Percentiles rank a stretch among this genome's conserved stretches.
These are phyloP conservation scores for Hemisphaericaspora lyxosophila DNA, from an alignment of 1,139 yeast species.

Conservation along the genomic window DNA sequence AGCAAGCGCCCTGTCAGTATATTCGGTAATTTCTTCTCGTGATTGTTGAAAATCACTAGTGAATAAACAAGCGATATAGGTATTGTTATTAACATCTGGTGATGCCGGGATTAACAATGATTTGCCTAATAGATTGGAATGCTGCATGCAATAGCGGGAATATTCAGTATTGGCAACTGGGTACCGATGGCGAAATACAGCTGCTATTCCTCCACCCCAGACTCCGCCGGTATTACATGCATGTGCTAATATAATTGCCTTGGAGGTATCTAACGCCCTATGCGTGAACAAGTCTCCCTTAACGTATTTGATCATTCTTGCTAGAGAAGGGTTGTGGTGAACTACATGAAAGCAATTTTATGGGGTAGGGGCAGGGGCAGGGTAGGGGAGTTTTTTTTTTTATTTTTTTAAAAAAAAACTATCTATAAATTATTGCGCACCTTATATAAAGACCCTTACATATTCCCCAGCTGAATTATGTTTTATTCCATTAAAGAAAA, in stretches of 20 bases:
- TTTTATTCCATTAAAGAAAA: constrained; percentile 35
- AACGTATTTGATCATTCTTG: constrained; percentile 42
- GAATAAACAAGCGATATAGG: constrained; percentile 57
- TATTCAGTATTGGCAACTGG: constrained; percentile 54
- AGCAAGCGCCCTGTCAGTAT: constrained; percentile 48
- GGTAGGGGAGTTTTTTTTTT: background rate
- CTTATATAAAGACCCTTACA: constrained; percentile 5
- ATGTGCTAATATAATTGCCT: constrained; percentile 51
- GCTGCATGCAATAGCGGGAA: constrained; percentile 44
- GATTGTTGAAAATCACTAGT: constrained; percentile 50
- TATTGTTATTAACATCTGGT: constrained; percentile 28
- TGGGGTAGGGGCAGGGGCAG: background rate
- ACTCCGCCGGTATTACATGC: constrained; percentile 77
- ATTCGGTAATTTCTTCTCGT: constrained; percentile 41
- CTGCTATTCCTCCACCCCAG: constrained; percentile 88
- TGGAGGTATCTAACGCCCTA: constrained; percentile 15
- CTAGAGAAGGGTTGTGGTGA: no score
- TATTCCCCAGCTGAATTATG: constrained; percentile 47
- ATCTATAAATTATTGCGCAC: no score
- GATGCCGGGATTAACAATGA: constrained; percentile 46
- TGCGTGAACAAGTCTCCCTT: constrained; percentile 60
- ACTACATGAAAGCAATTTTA: no score
- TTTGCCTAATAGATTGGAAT: constrained; percentile 50
- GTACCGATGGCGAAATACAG: constrained; percentile 45
- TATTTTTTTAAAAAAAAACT: background rate